Base-by-base conservation (phyloP, 495 filamentous ascomycete genomes). In the Bathelium albidoporum region DNA sequence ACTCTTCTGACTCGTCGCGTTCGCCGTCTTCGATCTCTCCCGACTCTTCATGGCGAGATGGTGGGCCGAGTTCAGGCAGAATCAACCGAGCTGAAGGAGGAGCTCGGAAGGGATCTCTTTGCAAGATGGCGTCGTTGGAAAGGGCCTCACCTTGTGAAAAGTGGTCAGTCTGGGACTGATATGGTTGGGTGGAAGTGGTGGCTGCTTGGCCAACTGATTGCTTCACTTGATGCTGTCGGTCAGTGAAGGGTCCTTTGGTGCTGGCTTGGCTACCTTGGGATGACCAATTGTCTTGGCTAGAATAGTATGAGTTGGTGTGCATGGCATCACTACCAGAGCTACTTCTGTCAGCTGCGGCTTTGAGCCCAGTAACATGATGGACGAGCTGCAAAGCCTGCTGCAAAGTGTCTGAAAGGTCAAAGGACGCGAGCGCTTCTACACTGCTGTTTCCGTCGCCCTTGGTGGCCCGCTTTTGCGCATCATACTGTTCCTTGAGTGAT, bases 261-360 rank as follows among this genome's bases (percentile, higher is more conserved):
- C 49, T 55, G 26, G 76, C 71, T 62, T 76, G 72, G 58, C 77
- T 71, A 62, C 81, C 79, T 64, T 78, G 79, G 18, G 76, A 70
- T 24, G 72, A 72, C 75, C 74, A 77, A 52, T 68, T 69, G 61
- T 68, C 75, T 76, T 85, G 86, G 79, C 90, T 95, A 55, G 91
- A 95, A 77, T 97, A 96, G 74, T 94, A 93, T n/a, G 89, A 91
- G 67, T 94, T 91, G 70, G 93, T 87, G 75, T 96, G 91, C 75
- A 90, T 88, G 12, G 89, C 92, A 70, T 91, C 89, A 79, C 81
- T 87, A 65, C 81, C 77, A 65, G 81, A 79, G 73, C 80, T 78
- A 66, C 73, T 72, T 62, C 73, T 78, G 76, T 84, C 83, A 62
- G 62, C 58, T n/a, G 32, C 31, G 12, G 60, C 65, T 70, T 66